phyloP scores from a whole-genome alignment of 129 eudicot species.

The Ambrosia trifida region DNA sequence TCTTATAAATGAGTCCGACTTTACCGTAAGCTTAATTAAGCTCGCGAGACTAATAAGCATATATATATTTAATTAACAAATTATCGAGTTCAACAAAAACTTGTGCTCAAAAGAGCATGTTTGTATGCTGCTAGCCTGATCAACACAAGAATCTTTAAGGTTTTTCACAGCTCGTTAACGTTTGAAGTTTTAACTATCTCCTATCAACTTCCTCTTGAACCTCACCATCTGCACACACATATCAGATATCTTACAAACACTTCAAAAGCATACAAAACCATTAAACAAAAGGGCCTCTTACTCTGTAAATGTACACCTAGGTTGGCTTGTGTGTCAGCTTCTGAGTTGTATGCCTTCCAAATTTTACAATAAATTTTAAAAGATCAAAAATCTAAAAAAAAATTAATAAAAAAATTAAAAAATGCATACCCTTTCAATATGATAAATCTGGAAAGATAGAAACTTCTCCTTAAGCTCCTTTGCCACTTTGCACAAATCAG shows the following conservation, averaged over 20 bases:
- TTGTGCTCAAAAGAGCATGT: constrained; percentile 14
- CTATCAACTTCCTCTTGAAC: constrained; percentile 65
- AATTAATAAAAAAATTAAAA: neutral
- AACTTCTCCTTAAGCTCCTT: constrained; percentile 76
- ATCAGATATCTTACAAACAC: neutral
- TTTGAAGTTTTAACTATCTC: constrained; percentile 33
- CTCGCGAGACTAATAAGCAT: no score
- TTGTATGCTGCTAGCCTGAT: constrained; percentile 7
- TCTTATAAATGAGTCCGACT: no score
- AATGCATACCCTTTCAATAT: constrained; percentile 67
- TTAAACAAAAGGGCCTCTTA: constrained; percentile 32
- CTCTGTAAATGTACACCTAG: constrained; percentile 61
- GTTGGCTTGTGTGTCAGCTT: constrained; percentile 93
- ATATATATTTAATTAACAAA: neutral
- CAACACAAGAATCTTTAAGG: neutral
- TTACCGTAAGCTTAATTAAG: neutral
- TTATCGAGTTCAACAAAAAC: neutral
- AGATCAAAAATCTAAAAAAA: neutral
- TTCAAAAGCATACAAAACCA: constrained; percentile 4
- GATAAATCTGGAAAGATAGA: constrained; percentile 67
- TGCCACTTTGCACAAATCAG: constrained; percentile 73
- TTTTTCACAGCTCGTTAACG: neutral
- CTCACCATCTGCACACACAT: constrained; percentile 67
- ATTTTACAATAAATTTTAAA: neutral
- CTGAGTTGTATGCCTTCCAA: constrained; percentile 66